Percentiles rank a stretch among this genome's conserved stretches.
These are phyloP conservation scores for Hortiboletus rubellus DNA, from an alignment of 1,284 basidiomycete genomes.

Conservation along the genomic window DNA sequence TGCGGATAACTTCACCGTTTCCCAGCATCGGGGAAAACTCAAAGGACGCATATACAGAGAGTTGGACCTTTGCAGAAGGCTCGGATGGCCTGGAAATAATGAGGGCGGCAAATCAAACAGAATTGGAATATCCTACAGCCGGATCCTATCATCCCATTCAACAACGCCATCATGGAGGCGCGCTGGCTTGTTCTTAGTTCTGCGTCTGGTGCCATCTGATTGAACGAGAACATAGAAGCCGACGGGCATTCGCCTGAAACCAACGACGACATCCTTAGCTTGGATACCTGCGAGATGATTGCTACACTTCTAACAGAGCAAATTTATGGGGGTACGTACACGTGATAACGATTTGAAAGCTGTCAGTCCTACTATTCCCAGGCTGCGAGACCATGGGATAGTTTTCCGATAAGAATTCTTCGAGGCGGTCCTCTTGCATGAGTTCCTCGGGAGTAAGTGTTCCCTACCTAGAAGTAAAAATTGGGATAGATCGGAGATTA, in stretches of 20 bases:
- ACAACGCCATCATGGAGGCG: background rate
- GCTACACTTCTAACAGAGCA: background rate
- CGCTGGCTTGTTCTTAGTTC: conserved; percentile 9
- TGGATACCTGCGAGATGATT: conserved; percentile 7
- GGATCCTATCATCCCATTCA: conserved; percentile 18
- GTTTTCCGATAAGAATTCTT: background rate
- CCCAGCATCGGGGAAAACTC: conserved; percentile 4
- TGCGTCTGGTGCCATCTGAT: background rate
- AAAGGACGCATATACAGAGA: conserved; percentile 18
- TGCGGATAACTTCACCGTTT: background rate
- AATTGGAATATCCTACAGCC: conserved; percentile 3
- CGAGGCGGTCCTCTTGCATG: background rate
- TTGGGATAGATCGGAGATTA: background rate
- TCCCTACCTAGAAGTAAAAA: background rate
- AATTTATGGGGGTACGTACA: background rate
- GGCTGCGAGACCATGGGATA: background rate
- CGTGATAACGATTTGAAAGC: background rate
- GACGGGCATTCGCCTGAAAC: conserved; percentile 11
- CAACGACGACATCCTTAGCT: background rate
- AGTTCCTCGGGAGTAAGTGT: background rate
- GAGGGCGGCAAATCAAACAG: background rate
- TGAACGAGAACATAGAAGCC: conserved; percentile 17
- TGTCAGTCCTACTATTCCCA: background rate
- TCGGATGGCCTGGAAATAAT: conserved; percentile 12
- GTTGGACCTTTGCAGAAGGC: background rate